Conservation (phyloP, 2,329 filamentous ascomycete species). For the Aspergillus fischeri region DNA sequence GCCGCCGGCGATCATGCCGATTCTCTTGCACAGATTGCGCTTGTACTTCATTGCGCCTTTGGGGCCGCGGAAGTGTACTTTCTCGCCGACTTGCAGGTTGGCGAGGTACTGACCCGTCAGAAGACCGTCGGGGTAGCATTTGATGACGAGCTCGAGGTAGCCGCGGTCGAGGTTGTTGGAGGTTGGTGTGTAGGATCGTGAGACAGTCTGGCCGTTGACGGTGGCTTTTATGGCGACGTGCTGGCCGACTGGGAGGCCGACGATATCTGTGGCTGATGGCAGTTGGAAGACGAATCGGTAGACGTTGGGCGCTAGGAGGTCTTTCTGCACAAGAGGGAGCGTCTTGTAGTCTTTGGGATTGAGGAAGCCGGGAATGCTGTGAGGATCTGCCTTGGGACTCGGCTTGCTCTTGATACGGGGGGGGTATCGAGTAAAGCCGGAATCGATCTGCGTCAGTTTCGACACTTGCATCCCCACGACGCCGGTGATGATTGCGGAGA, state of each 20-base stretch:
- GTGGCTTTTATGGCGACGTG: slow-evolving; percentile 52
- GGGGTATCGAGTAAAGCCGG: slow-evolving; percentile 23
- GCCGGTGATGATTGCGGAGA: slow-evolving; percentile 8
- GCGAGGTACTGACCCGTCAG: slow-evolving; percentile 29
- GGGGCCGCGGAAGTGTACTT: slow-evolving; percentile 32
- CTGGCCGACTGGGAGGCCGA: slow-evolving; percentile 55
- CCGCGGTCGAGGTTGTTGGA: slow-evolving; percentile 33
- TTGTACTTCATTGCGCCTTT: slow-evolving; percentile 33
- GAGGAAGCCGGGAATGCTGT: slow-evolving; percentile 46
- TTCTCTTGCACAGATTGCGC: slow-evolving; percentile 23
- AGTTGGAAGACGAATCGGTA: slow-evolving; percentile 49
- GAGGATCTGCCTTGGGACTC: slow-evolving; percentile 36
- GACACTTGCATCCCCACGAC: slow-evolving; percentile 8
- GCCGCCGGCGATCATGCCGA: slow-evolving; percentile 38
- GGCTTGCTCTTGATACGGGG: slow-evolving; percentile 38
- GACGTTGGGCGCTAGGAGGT: slow-evolving; percentile 19
- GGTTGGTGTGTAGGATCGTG: slow-evolving; percentile 52
- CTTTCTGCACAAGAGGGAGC: slow-evolving; percentile 40
- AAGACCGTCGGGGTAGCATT: slow-evolving; percentile 31
- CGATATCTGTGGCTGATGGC: slow-evolving; percentile 41
- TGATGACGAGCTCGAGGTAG: slow-evolving; percentile 31
- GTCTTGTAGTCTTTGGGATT: slow-evolving; percentile 46
- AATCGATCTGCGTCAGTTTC: slow-evolving; percentile 19
- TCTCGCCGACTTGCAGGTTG: slow-evolving; percentile 27
- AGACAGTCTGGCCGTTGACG: slow-evolving; percentile 45